Conservation (phyloP, 805 yeast genomes). For the Cyberlindnera euphorbiiphila region DNA sequence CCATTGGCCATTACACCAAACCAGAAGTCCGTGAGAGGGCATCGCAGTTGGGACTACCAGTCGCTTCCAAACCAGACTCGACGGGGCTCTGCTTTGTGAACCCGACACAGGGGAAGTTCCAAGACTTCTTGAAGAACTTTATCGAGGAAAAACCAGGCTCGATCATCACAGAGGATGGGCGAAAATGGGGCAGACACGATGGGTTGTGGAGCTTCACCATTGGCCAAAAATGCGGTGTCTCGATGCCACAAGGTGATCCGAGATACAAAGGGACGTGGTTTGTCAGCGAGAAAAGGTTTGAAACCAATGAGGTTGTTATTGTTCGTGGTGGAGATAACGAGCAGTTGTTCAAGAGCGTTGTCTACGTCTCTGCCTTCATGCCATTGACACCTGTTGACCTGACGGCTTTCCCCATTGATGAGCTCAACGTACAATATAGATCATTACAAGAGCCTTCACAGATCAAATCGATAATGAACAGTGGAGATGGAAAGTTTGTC, state of each 20-base stretch:
- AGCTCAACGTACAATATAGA: conserved; percentile 57
- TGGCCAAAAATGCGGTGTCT: conserved; percentile 77
- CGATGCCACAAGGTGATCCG: conserved; percentile 89
- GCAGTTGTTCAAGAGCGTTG: conserved; percentile 43
- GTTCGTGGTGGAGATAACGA: conserved; percentile 66
- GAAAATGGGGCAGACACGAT: conserved; percentile 72
- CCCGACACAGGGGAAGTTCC: conserved; percentile 59
- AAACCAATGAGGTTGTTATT: conserved; percentile 70
- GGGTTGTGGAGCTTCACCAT: conserved; percentile 96
- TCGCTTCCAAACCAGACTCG: conserved; percentile 84
- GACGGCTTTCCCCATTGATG: conserved; percentile 10
- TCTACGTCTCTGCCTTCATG: conserved; percentile 40
- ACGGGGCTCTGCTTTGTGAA: conserved; percentile 93
- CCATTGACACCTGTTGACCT: conserved; percentile 13
- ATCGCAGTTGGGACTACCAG: conserved; percentile 42
- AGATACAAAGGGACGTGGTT: conserved; percentile 78
- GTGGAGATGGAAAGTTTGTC: conserved; percentile 18
- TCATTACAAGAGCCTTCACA: conserved; percentile 63
- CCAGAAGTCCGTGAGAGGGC: conserved; percentile 75
- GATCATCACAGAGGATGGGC: conserved; percentile 71
- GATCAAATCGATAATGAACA: conserved; percentile 28
- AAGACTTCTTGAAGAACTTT: conserved; percentile 72
- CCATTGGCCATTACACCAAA: conserved; percentile 75
- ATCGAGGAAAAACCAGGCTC: conserved; percentile 72
- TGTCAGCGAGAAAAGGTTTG: conserved; percentile 64